Percentiles rank a stretch among this genome's conserved stretches.
Evolutionary conservation across 192 early-diverging fungal genomes (phyloP).

Genomic region (Rhizoclosmatium globosum): DNA sequence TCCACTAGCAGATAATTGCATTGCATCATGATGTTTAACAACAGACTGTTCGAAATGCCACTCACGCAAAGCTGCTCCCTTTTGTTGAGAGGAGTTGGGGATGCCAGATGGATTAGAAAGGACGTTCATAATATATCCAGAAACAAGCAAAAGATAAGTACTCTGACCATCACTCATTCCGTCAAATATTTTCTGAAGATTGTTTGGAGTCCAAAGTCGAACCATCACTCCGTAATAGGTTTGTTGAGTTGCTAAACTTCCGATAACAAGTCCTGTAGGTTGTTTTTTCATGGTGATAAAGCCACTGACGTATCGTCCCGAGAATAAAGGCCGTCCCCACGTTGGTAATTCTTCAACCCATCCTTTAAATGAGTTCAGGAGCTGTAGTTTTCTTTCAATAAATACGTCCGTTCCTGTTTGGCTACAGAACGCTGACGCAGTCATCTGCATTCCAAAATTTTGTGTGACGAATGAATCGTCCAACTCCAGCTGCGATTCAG

Average conservation of each 20-base stretch:
- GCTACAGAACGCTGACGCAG: background rate
- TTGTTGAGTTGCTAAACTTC: background rate
- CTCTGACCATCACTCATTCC: background rate
- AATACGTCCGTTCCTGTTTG: background rate
- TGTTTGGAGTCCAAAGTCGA: slow-evolving; percentile 13
- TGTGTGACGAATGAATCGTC: background rate
- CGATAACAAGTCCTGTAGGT: background rate
- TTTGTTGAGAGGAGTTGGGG: background rate
- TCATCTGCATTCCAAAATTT: background rate
- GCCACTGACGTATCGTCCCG: slow-evolving; percentile 8
- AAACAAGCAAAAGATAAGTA: background rate
- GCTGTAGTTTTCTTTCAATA: background rate
- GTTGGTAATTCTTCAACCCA: slow-evolving; percentile 8
- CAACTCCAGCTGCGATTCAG: background rate
- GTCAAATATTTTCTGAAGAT: slow-evolving; percentile 6
- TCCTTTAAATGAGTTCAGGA: background rate
- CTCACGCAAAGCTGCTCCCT: background rate
- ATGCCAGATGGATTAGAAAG: slow-evolving; percentile 25
- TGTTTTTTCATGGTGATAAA: slow-evolving; percentile 9
- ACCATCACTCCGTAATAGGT: slow-evolving; percentile 27
- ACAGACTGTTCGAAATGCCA: slow-evolving; percentile 23
- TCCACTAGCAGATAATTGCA: slow-evolving; percentile 11
- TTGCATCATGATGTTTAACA: slow-evolving; percentile 22
- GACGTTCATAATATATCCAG: slow-evolving; percentile 11
- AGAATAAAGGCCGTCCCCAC: slow-evolving; percentile 31